A percentile compares a stretch with the other conserved stretches of the same genome.
These are phyloP conservation scores for Candida anutae DNA, from an alignment of 1,139 yeast genomes.

Conservation along the genomic window DNA sequence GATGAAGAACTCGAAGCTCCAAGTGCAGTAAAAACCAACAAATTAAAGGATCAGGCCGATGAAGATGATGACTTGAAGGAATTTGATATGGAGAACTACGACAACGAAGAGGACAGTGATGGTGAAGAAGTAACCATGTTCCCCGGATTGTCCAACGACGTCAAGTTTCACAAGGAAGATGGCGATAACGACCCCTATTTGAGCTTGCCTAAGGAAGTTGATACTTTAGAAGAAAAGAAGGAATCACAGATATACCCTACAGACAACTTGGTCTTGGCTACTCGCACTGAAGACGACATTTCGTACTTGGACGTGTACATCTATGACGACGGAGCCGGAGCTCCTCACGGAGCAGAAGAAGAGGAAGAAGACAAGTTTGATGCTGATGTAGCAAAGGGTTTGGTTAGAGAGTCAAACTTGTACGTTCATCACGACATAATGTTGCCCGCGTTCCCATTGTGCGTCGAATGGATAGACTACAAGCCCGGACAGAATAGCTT, in stretches of 20 bases:
- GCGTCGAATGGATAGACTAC: slow-evolving; percentile 91
- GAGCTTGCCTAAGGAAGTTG: slow-evolving; percentile 62
- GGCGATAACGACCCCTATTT: slow-evolving; percentile 72
- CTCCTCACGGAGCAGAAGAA: slow-evolving; percentile 50
- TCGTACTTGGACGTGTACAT: slow-evolving; percentile 90
- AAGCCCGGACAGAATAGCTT: slow-evolving; percentile 41
- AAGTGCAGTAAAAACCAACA: slow-evolving; percentile 6
- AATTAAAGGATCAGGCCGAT: slow-evolving; percentile 46
- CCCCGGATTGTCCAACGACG: slow-evolving; percentile 59
- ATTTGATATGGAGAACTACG: slow-evolving; percentile 80
- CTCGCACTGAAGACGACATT: slow-evolving; percentile 94
- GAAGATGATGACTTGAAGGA: slow-evolving; percentile 81
- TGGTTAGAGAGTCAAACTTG: slow-evolving; percentile 63
- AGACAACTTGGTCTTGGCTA: slow-evolving; percentile 82
- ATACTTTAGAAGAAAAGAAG: slow-evolving; percentile 60
- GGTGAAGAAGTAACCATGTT: slow-evolving; percentile 55
- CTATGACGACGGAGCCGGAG: slow-evolving; percentile 90
- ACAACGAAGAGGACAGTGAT: slow-evolving; percentile 49
- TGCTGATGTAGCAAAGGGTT: slow-evolving; percentile 61
- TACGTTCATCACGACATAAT: slow-evolving; percentile 95
- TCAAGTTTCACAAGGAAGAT: slow-evolving; percentile 42
- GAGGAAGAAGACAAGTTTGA: slow-evolving; percentile 58
- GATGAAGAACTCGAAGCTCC: slow-evolving; percentile 8
- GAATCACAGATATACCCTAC: slow-evolving; percentile 85
- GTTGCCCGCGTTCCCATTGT: slow-evolving; percentile 95